Percentiles rank a stretch among this genome's conserved stretches.
Conservation (phyloP, 345 rosid species). For the Salix viminalis region DNA sequence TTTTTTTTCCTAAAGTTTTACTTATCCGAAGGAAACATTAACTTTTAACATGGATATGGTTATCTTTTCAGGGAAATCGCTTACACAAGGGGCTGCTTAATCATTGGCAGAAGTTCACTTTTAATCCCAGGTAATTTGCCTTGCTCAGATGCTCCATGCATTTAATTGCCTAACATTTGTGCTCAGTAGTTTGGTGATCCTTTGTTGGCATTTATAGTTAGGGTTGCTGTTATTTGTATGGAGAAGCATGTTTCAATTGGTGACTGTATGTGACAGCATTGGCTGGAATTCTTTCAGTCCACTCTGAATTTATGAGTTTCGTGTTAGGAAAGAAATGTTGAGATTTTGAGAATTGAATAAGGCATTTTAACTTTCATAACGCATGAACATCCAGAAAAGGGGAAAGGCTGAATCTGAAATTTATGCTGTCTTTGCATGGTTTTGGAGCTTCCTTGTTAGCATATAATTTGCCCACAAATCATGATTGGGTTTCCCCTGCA, state of each 20-base stretch:
- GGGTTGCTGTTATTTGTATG: background rate
- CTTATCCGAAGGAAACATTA: background rate
- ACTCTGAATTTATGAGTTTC: background rate
- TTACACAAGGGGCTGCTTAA: slow-evolving; percentile 76
- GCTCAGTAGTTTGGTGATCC: background rate
- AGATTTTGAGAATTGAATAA: background rate
- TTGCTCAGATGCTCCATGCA: slow-evolving; percentile 1
- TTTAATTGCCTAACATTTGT: background rate
- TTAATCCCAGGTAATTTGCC: slow-evolving; percentile 79
- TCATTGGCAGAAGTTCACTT: slow-evolving; percentile 96
- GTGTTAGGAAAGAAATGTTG: background rate
- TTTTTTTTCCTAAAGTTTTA: background rate
- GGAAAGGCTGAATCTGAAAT: background rate
- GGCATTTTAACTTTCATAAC: background rate
- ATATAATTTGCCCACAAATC: background rate
- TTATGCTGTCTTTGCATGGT: background rate
- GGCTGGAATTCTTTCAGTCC: background rate
- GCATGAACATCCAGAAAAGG: background rate
- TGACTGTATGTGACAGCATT: background rate
- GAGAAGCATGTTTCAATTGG: background rate
- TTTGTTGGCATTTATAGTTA: background rate
- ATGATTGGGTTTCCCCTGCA: background rate
- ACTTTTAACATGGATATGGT: background rate
- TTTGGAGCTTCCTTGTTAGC: background rate
- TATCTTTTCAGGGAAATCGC: slow-evolving; percentile 62